Conservation (phyloP, 257 asterid species). For the Nicotiana noctiflora region DNA sequence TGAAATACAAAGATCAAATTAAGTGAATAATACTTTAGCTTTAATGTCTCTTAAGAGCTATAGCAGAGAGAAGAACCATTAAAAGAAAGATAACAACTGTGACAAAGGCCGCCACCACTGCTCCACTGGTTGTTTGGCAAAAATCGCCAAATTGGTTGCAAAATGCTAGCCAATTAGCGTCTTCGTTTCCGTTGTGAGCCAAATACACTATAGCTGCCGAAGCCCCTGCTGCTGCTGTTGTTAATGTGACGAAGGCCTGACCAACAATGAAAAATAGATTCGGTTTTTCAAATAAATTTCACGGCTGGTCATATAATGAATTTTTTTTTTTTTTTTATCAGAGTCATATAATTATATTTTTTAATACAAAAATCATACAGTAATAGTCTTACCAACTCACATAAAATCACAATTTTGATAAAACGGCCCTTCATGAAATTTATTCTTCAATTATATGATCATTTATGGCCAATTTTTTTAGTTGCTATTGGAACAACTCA, state of each 20-base stretch:
- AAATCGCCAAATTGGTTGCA: slow-evolving; percentile 57
- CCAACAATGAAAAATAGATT: not conserved
- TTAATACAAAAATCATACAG: too few relatives aligned
- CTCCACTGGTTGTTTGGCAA: slow-evolving; percentile 43
- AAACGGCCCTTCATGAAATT: too few relatives aligned
- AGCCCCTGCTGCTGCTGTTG: slow-evolving; percentile 51
- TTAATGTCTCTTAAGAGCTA: slow-evolving; percentile 35
- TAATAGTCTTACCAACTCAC: too few relatives aligned
- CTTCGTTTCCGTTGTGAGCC: slow-evolving; percentile 57
- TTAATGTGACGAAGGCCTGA: slow-evolving; percentile 41
- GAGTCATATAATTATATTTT: too few relatives aligned
- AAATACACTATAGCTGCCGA: slow-evolving; percentile 71
- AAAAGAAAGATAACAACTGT: slow-evolving; percentile 34
- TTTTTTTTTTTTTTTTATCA: too few relatives aligned
- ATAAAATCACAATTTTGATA: too few relatives aligned
- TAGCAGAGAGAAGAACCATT: slow-evolving; percentile 48
- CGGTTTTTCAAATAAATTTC: too few relatives aligned
- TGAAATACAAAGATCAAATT: not conserved
- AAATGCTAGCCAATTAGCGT: slow-evolving; percentile 64
- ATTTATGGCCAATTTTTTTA: too few relatives aligned
- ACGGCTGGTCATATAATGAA: too few relatives aligned
- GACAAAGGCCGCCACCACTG: slow-evolving; percentile 52
- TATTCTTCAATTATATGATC: too few relatives aligned
- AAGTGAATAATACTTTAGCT: too few relatives aligned
- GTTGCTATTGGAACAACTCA: too few relatives aligned